Percentiles rank a stretch among this genome's conserved stretches.
phyloP scores from a whole-genome alignment of 2,329 filamentous ascomycete species.

The Colletotrichum sp. region DNA sequence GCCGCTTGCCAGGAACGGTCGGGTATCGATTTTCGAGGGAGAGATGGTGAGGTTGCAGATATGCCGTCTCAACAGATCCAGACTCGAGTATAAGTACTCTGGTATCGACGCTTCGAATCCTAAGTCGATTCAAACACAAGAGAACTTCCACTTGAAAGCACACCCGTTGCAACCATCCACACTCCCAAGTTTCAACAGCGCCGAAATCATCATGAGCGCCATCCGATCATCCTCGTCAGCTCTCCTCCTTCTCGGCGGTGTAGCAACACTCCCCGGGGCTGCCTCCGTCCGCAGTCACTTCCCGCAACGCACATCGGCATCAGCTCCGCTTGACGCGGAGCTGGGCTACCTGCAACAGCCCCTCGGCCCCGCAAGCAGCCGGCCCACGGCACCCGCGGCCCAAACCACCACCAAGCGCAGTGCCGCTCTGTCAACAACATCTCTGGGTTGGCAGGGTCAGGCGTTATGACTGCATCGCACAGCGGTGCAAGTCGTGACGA shows the following conservation, averaged over 20 bases:
- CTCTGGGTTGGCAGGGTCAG: slow-evolving; percentile 8
- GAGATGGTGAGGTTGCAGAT: not conserved
- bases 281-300: slow-evolving; percentile 23
- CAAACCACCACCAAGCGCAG: not conserved
- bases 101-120: not conserved
- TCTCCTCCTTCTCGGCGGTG: slow-evolving; percentile 26
- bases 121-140: not conserved
- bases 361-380: slow-evolving; percentile 5
- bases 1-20: slow-evolving; percentile 7
- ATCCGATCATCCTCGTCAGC: slow-evolving; percentile 20
- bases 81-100: not conserved
- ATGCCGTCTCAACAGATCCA: slow-evolving; percentile 9
- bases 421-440: not conserved
- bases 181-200: not conserved
- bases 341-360: slow-evolving; percentile 19
- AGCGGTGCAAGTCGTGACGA: slow-evolving; percentile 12
- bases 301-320: not conserved
- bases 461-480: slow-evolving; percentile 15
- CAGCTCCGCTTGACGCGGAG: slow-evolving; percentile 3
- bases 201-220: not conserved
- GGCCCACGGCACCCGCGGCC: not conserved
- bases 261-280: slow-evolving; percentile 25
- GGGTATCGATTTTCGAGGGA: not conserved
- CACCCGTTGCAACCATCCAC: not conserved
- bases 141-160: not conserved